Conservation (phyloP, 495 filamentous ascomycete genomes). For the Aspergillus bertholletiae region DNA sequence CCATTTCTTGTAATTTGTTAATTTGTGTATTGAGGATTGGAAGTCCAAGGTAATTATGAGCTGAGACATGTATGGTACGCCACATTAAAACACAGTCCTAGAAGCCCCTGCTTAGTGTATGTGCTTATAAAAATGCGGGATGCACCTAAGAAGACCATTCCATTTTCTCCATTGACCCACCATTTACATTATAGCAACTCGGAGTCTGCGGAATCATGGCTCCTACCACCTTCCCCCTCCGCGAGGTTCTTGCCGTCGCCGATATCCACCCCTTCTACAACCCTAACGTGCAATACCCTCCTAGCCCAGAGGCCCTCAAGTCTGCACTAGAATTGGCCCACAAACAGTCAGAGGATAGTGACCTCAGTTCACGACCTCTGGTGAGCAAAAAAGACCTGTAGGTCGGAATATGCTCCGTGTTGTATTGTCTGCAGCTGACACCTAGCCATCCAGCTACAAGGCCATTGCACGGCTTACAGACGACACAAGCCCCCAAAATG, state of each 20-base stretch:
- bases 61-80: too few species aligned
- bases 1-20: too few species aligned
- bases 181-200: too few species aligned
- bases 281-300: conserved; percentile 11
- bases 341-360: neutral
- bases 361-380: neutral
- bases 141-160: too few species aligned
- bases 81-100: too few species aligned
- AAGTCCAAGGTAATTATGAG: too few species aligned
- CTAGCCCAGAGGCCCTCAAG: conserved; percentile 2
- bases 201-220: too few species aligned
- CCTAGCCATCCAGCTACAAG: conserved; percentile 12
- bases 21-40: too few species aligned
- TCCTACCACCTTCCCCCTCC: neutral
- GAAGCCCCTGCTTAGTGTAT: too few species aligned
- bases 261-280: conserved; percentile 30
- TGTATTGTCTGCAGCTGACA: neutral
- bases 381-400: conserved; percentile 1
- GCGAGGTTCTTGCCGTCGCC: conserved; percentile 25
- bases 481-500: conserved; percentile 19
- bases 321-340: neutral
- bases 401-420: neutral
- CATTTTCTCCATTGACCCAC: too few species aligned
- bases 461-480: conserved; percentile 16
- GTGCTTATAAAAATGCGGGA: too few species aligned